Conservation (phyloP, 176 grass and related monocot species). For the Poa annua region DNA sequence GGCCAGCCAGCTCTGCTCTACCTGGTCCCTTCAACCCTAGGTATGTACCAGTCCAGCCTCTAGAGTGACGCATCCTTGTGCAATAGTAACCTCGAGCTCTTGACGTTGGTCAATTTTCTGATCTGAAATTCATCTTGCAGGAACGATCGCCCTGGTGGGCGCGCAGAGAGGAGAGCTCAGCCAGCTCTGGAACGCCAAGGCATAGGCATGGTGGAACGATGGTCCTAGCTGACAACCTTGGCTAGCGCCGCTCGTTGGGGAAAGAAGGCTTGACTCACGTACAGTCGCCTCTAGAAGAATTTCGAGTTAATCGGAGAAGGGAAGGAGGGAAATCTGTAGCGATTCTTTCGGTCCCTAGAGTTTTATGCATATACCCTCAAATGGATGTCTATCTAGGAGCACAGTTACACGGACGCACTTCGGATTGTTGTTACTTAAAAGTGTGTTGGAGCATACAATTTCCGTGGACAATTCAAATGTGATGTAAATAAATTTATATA, state of each 20-base stretch:
- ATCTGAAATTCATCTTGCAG: conserved; percentile 35
- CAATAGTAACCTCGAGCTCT: neutral
- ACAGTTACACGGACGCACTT: neutral
- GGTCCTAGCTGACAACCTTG: neutral
- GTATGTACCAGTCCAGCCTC: conserved; percentile 34
- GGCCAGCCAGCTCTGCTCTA: conserved; percentile 97
- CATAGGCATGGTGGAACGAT: neutral
- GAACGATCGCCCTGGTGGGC: conserved; percentile 54
- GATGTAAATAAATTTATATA: neutral
- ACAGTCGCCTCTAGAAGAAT: neutral
- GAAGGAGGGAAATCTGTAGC: neutral
- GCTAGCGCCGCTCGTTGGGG: neutral
- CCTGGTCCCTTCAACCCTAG: conserved; percentile 93
- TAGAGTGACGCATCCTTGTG: neutral
- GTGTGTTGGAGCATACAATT: neutral
- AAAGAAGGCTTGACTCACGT: neutral
- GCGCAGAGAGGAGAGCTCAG: conserved; percentile 73
- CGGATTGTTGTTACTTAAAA: conserved; percentile 7
- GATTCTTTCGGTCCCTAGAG: neutral
- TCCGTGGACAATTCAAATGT: neutral
- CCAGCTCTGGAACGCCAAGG: conserved; percentile 75
- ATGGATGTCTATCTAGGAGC: neutral
- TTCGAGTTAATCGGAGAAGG: neutral
- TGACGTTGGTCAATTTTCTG: neutral
- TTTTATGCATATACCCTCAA: neutral